Conservation (phyloP, 208 protist genomes). For the Crithidia acanthocephali region DNA sequence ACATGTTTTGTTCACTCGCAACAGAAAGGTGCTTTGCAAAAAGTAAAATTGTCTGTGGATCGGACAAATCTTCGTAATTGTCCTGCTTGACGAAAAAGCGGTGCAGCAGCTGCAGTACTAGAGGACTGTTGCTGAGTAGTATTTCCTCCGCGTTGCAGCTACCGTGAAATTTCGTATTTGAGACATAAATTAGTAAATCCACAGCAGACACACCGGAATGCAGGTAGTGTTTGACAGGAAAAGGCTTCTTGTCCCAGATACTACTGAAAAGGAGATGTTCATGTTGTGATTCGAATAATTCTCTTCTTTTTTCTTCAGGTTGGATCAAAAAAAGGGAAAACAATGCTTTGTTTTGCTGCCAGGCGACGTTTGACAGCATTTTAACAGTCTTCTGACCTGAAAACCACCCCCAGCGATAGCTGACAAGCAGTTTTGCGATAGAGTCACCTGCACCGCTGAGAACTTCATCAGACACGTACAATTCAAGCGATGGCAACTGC, state of each 20-base stretch:
- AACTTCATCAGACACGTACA: slow-evolving; percentile 2
- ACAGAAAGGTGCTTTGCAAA: slow-evolving; percentile 7
- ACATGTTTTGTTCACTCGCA: background rate
- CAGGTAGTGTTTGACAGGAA: background rate
- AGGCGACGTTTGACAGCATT: background rate
- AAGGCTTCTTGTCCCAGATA: background rate
- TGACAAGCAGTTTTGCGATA: background rate
- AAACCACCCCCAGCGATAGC: slow-evolving; percentile 16
- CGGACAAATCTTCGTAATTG: slow-evolving; percentile 9
- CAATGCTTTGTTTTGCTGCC: background rate
- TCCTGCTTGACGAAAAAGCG: slow-evolving; percentile 6
- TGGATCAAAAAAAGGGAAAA: background rate
- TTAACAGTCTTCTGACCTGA: background rate
- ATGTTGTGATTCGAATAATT: background rate
- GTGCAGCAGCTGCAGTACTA: background rate
- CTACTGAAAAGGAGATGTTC: background rate
- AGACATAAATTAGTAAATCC: background rate
- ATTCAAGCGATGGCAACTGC: slow-evolving; percentile 1
- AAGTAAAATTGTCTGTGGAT: slow-evolving; percentile 10
- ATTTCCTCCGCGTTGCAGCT: slow-evolving; percentile 3
- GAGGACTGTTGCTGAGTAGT: background rate
- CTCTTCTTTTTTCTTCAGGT: background rate
- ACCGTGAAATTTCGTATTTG: background rate
- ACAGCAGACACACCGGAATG: background rate
- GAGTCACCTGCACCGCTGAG: background rate